Evolutionary conservation across 495 filamentous ascomycete genomes (phyloP), one percentile per base, ranked within the genome.

Genomic region (Daldinia concentrica): DNA sequence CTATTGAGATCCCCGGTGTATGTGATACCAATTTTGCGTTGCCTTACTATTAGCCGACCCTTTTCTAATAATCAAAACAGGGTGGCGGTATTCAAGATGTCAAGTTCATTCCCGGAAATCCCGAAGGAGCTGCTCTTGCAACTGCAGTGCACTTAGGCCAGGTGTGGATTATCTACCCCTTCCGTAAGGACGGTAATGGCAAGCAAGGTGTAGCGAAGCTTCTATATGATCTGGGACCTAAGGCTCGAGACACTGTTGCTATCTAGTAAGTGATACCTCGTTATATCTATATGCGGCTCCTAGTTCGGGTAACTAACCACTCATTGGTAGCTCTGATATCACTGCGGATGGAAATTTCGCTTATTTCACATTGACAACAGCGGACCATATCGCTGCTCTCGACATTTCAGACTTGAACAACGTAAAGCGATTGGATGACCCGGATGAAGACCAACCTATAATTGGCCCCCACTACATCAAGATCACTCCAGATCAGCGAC

Each of bases 131-230:
- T 26, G 87, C 87, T 29, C 79, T 90, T 22, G 88, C 87, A 12
- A 89, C 87, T 8, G 87, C 88, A 6, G 88, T 89, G 24, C 84
- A 86, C 45, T 83, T 87, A 6, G 88, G 86, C 39, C 85, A 89
- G 32, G 85, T 89, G 51, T 89, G 87, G 87, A 87, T 89, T 73
- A 87, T 90, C 79, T 89, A 89, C 72, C 88, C 88, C 15, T 84
- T 85, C 77, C 85, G 85, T 59, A 85, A 76, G 52, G 81, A 86
- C 62, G 66, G 76, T 9, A 80, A 83, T 55, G 87, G 86, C 59
- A 85, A 84, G 9, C 87, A 83, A 59, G 88, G 88, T 56, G 80
- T 84, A 14, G 83, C 86, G 14, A 82, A 89, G 76, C 78, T 86
- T 8, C 83, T 89, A 14, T 89, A 83, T 64, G 87, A 89, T 65